These are phyloP conservation scores for Neodidymelliopsis sp. DNA, from an alignment of 2,329 filamentous ascomycete species.

Conservation along the genomic window DNA sequence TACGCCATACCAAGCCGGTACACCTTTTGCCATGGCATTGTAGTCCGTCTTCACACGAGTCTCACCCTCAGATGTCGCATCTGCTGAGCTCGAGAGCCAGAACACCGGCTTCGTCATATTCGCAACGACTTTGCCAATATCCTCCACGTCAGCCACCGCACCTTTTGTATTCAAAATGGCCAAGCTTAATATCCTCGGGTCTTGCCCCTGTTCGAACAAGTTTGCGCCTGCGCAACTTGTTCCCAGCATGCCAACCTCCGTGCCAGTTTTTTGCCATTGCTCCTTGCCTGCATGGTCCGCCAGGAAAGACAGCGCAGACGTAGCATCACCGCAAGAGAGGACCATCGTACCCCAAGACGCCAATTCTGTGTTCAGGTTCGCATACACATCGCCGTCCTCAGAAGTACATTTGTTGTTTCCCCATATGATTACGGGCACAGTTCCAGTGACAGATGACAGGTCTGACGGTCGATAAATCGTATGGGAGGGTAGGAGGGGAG, in stretches of 20 bases:
- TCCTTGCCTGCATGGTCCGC: no score
- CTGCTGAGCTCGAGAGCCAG: not conserved
- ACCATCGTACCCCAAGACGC: not conserved
- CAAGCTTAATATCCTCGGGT: not conserved
- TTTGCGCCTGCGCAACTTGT: not conserved
- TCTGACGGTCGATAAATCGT: not conserved
- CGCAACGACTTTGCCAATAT: not conserved
- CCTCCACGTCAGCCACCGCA: no score
- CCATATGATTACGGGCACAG: not conserved
- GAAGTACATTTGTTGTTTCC: not conserved
- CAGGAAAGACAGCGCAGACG: not conserved
- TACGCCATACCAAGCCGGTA: not conserved
- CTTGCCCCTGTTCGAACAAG: not conserved
- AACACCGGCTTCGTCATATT: not conserved
- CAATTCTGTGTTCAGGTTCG: not conserved
- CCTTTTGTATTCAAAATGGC: no score
- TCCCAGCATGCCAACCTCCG: not conserved
- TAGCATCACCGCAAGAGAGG: not conserved
- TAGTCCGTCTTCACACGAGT: not conserved
- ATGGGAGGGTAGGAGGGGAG: not conserved
- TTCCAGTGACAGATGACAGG: not conserved
- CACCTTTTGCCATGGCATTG: not conserved
- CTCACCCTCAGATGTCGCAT: not conserved
- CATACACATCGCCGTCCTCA: not conserved
- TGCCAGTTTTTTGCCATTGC: not conserved